Evolutionary conservation across 2,329 filamentous ascomycete species (phyloP).

Genomic region (Penicillium sclerotiorum): DNA sequence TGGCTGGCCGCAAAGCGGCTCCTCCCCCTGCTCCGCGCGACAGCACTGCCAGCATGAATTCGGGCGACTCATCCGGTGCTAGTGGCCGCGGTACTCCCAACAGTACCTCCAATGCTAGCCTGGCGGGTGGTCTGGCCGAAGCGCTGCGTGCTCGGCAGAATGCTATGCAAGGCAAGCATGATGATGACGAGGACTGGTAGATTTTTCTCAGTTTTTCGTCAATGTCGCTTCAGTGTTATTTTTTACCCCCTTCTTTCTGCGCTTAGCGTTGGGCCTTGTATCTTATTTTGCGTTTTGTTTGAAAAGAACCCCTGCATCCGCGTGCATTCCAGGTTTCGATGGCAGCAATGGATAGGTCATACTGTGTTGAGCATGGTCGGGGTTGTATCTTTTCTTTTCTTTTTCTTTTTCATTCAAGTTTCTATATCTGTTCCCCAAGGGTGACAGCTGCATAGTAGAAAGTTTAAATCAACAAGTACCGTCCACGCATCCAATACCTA

Average conservation of each 20-base stretch:
- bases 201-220: slow-evolving; percentile 16
- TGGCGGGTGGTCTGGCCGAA: slow-evolving; percentile 75
- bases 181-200: slow-evolving; percentile 73
- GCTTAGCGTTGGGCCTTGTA: slow-evolving; percentile 24
- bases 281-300: slow-evolving; percentile 2
- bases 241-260: slow-evolving; percentile 17
- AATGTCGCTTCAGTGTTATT: no score
- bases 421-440: background rate
- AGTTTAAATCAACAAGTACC: slow-evolving; percentile 6
- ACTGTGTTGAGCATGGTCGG: slow-evolving; percentile 10
- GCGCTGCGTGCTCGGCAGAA: slow-evolving; percentile 76
- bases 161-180: slow-evolving; percentile 70
- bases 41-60: slow-evolving; percentile 53
- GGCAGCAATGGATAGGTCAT: slow-evolving; percentile 14
- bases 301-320: slow-evolving; percentile 4
- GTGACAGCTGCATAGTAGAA: slow-evolving; percentile 1
- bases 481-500: slow-evolving; percentile 2
- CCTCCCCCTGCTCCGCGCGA: slow-evolving; percentile 71
- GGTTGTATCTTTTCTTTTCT: slow-evolving; percentile 2
- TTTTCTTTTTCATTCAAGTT: background rate
- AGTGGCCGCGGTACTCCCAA: slow-evolving; percentile 73
- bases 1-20: slow-evolving; percentile 68
- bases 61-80: slow-evolving; percentile 57
- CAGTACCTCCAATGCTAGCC: slow-evolving; percentile 57
- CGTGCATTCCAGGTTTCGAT: slow-evolving; percentile 4